Evolutionary conservation across 2,329 filamentous ascomycete genomes (phyloP), one percentile per base, ranked within the genome.

Genomic region (Fusarium sororula): DNA sequence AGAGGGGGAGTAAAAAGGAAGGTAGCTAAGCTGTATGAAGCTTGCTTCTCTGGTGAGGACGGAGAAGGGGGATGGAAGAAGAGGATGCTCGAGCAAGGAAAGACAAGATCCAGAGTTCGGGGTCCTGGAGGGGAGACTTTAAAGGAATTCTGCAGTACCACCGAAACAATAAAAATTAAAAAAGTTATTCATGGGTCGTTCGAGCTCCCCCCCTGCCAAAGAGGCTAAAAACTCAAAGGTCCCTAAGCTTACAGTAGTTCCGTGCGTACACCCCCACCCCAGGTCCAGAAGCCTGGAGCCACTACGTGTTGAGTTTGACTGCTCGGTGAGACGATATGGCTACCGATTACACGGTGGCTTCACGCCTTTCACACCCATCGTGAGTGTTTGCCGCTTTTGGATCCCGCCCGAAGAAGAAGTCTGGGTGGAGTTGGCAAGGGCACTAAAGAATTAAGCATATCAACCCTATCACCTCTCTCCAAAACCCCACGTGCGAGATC

Each of bases 241-340:
- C 24, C 38, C 37, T 53, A 60, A 41, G 35, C 65, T 68, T 26
- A 54, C 51, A 38, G 32, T 55, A 41, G 54, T n/a, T 68, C 41
- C 42, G 41, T 58, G 53, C 53, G 53, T 20, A 56, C 53, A 38
- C 38, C 59, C 62, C 65, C 65, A 66, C 63, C 53, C 30, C 39
- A 50, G 56, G 66, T 73, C 61, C 45, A 67, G 71, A 74, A 72
- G 59, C 50, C 28, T 39, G 15, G 13, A 39, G 26, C 17, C 26
- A 35, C 47, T 45, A n/a, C 50, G 32, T 13, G 28, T 17, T 28
- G 18, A 11, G 24, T 20, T 20, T 28, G 24, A 10, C 20, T 44
- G 55, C 68, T 75, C 74, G 75, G 75, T 76, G 72, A 76, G 70
- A 74, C 63, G 64, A 75, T 77, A 50, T 37, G 72, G 74, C 66